Evolutionary conservation across 2,329 filamentous ascomycete genomes (phyloP), one percentile per base, ranked within the genome.

Genomic region (Diaporthe aspalathi): DNA sequence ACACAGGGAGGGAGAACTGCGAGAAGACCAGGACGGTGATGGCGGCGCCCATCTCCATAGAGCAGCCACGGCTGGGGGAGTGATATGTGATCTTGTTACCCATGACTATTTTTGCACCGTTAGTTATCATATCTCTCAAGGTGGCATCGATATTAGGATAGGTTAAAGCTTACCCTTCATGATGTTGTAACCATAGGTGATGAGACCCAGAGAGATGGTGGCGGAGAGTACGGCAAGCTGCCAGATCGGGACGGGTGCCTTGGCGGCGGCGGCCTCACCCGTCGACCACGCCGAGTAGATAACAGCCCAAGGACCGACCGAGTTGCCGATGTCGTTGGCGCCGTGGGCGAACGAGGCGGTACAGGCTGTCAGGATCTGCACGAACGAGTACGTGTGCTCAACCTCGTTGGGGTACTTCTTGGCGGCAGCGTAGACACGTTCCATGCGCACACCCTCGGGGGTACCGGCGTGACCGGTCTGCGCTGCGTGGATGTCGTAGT

Each of bases 401-500:
- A 91, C 89, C 78, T 93, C 89, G 78, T 92, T 92, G 74, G 88
- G 82, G 77, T 92, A 93, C 80, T 92, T 92, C 73, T 84, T 80
- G 9, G 91, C 91, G 68, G 87, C 79, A 40, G 84, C 83, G 79
- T 94, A 94, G 71, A 93, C 90, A 53, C 87, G 84, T 77, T 87
- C 83, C 91, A 94, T 93, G 73, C 93, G 91, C 45, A 83, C 83
- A 71, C 92, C 93, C 73, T 94, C 92, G 8, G 92, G 92, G 1
- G 92, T 94, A 27, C 92, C 92, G 16, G 84, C 78, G 54, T 93
- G 87, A 78, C 93, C 93, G 67, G 85, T 85, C 84, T 94, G 93
- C 5, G 92, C 91, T 62, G 88, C 87, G 85, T 95, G 93, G 77
- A 95, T 95, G 76, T 95, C 93, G 83, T 95, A 95, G 86, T 95